Percentiles rank a stretch among this genome's conserved stretches.
Evolutionary conservation across 2,329 filamentous ascomycete genomes (phyloP).

Genomic region (Diaporthe helianthi): DNA sequence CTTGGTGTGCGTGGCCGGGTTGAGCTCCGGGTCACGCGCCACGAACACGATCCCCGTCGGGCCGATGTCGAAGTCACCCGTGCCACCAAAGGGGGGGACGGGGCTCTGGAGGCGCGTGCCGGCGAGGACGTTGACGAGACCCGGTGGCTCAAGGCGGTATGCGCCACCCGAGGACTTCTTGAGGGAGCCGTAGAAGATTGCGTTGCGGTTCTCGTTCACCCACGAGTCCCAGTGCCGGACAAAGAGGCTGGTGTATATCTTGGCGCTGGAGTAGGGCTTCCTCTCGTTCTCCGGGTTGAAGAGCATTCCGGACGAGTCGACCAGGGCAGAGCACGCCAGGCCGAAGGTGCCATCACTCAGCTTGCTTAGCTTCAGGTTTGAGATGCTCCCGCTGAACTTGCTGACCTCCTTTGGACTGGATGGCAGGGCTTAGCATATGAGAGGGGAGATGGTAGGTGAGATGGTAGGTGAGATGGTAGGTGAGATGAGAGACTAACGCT

Average conservation of each 20-base stretch:
- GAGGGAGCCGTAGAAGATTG: constrained; percentile 76
- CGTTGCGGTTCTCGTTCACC: constrained; percentile 70
- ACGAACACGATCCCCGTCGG: constrained; percentile 73
- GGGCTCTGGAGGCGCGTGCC: constrained; percentile 69
- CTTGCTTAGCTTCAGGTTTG: constrained; percentile 65
- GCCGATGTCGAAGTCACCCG: constrained; percentile 81
- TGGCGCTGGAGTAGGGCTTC: constrained; percentile 68
- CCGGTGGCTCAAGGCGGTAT: constrained; percentile 52
- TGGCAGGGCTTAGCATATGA: background rate
- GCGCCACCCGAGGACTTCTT: constrained; percentile 47
- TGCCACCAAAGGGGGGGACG: constrained; percentile 79
- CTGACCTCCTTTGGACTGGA: constrained; percentile 53
- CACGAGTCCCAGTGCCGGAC: constrained; percentile 87
- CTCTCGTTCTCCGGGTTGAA: constrained; percentile 69
- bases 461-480: background rate
- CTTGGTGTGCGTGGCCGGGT: constrained; percentile 79
- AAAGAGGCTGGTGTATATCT: constrained; percentile 77
- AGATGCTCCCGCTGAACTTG: constrained; percentile 59
- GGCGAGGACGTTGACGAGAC: constrained; percentile 69
- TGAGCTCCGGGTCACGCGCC: constrained; percentile 74
- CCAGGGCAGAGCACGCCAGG: constrained; percentile 67
- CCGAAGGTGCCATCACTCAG: constrained; percentile 58
- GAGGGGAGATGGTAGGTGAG: too few species aligned
- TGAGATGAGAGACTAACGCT: constrained; percentile 45
- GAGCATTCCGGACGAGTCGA: constrained; percentile 72